phyloP scores from a whole-genome alignment of 805 yeast genomes.

The Hanseniaspora lachancei region DNA sequence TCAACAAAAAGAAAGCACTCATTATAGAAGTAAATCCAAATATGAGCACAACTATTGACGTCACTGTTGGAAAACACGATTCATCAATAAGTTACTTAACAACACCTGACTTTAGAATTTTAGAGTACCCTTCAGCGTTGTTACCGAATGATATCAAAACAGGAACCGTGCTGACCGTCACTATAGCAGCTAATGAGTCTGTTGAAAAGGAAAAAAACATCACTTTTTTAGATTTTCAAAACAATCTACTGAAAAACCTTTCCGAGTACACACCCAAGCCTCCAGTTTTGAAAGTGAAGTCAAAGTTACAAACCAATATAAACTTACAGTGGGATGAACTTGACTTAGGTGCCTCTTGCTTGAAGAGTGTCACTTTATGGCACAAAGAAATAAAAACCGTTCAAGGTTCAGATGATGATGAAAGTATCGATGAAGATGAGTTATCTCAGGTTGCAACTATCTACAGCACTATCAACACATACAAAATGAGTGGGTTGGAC shows the following conservation, averaged over 20 bases:
- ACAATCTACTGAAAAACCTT: constrained; percentile 55
- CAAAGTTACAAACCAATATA: constrained; percentile 87
- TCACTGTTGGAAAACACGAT: constrained; percentile 90
- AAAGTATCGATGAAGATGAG: constrained; percentile 13
- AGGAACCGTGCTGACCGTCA: constrained; percentile 79
- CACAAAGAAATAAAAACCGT: constrained; percentile 27
- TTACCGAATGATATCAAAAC: constrained; percentile 83
- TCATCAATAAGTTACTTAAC: constrained; percentile 84
- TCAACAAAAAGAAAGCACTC: too few species aligned
- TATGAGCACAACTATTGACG: constrained; percentile 39
- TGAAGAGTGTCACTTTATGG: constrained; percentile 63
- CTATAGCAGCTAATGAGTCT: constrained; percentile 62
- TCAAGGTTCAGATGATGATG: not conserved
- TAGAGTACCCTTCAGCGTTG: constrained; percentile 91
- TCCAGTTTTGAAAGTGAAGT: constrained; percentile 58
- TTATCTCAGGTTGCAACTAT: constrained; percentile 58
- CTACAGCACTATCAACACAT: constrained; percentile 63
- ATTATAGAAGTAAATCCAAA: not conserved
- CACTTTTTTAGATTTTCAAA: constrained; percentile 54
- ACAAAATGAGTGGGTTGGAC: constrained; percentile 83
- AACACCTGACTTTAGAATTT: constrained; percentile 83
- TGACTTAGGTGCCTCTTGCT: constrained; percentile 66
- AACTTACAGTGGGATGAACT: constrained; percentile 89
- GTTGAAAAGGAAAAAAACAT: constrained; percentile 49
- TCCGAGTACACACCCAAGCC: constrained; percentile 58